Conservation (phyloP, 2,329 filamentous ascomycete species). For the Verticillium zaregamsianum region DNA sequence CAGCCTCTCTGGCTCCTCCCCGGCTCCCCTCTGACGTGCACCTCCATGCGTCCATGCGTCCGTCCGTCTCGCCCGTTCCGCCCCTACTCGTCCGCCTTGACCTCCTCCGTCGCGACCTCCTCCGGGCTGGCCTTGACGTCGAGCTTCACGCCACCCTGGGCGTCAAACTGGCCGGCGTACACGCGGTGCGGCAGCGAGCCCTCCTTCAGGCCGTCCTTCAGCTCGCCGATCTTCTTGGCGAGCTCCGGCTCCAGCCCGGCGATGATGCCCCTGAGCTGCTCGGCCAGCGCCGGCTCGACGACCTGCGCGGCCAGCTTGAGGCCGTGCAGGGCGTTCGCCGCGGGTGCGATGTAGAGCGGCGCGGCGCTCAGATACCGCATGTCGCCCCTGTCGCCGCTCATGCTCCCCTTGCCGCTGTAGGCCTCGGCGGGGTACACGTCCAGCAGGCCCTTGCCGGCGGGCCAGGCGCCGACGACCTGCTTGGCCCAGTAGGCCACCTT, state of each 20-base stretch:
- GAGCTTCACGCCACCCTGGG: neutral
- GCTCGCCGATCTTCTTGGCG: constrained; percentile 19
- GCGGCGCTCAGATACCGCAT: constrained; percentile 23
- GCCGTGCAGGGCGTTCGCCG: constrained; percentile 36
- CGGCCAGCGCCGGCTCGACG: constrained; percentile 29
- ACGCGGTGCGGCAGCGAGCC: neutral
- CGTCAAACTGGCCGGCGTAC: neutral
- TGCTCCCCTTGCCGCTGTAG: constrained; percentile 15
- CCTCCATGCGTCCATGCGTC: neutral
- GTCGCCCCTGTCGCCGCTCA: constrained; percentile 1
- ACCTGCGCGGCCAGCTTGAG: constrained; percentile 40
- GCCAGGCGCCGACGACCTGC: constrained; percentile 36
- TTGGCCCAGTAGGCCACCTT: constrained; percentile 32
- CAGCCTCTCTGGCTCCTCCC: constrained; percentile 5
- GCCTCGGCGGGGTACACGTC: constrained; percentile 29
- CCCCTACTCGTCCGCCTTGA: neutral
- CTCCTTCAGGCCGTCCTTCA: neutral
- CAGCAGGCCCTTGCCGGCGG: constrained; percentile 28
- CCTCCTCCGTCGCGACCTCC: neutral
- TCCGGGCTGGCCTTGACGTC: neutral
- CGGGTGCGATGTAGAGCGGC: constrained; percentile 16
- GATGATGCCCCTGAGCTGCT: constrained; percentile 34
- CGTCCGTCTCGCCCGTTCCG: neutral
- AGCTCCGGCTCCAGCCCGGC: constrained; percentile 32
- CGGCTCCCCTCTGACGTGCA: neutral